Conservation (phyloP, 192 early-diverging fungal genomes). For the Coemansia aciculifera region DNA sequence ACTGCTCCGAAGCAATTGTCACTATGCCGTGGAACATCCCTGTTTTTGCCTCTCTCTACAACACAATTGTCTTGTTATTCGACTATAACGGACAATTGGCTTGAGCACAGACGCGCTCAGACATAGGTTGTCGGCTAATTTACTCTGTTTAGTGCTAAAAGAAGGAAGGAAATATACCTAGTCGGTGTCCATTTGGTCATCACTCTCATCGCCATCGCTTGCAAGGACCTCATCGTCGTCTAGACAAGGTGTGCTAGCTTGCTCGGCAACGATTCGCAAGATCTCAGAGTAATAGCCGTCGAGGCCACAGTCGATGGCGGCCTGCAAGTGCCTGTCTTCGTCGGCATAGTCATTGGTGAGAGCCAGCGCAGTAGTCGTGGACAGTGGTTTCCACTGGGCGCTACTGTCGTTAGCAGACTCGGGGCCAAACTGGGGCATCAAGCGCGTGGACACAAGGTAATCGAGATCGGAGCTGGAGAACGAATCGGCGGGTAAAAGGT, state of each 20-base stretch:
- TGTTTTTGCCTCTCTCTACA: neutral
- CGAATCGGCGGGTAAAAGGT: constrained; percentile 19
- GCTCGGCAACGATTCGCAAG: constrained; percentile 30
- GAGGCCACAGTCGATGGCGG: constrained; percentile 27
- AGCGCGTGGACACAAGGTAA: constrained; percentile 24
- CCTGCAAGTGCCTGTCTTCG: constrained; percentile 27
- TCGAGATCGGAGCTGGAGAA: constrained; percentile 14
- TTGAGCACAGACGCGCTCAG: neutral
- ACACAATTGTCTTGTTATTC: neutral
- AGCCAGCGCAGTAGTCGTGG: constrained; percentile 21
- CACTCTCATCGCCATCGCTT: constrained; percentile 12
- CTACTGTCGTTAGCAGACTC: neutral
- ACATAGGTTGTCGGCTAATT: neutral
- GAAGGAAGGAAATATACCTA: constrained; percentile 10
- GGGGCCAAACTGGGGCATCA: constrained; percentile 25
- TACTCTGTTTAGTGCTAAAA: neutral
- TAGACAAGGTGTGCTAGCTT: neutral
- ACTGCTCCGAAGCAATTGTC: neutral
- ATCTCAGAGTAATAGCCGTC: constrained; percentile 36
- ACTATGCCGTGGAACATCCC: neutral
- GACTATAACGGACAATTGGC: neutral
- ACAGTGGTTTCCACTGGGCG: constrained; percentile 10
- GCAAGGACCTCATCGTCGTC: neutral
- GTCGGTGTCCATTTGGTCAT: constrained; percentile 33
- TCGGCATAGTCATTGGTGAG: constrained; percentile 24